These are phyloP conservation scores for Akebia trifoliata DNA, from an alignment of 164 flowering plant genomes.

Conservation along the genomic window DNA sequence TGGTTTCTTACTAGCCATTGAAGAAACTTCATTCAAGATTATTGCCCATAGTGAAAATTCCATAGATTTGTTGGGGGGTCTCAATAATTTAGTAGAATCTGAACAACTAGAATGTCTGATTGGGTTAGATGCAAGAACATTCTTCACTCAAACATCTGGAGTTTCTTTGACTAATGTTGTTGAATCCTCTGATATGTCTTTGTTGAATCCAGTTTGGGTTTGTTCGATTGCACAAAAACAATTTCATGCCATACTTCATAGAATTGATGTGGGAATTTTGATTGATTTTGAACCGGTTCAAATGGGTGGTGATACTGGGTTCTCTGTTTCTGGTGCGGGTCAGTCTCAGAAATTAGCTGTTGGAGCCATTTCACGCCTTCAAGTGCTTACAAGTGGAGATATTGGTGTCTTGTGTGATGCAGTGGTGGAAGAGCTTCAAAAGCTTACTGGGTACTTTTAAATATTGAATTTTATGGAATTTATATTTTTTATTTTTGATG, in stretches of 20 bases:
- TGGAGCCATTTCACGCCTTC: constrained; percentile 24
- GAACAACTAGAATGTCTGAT: constrained; percentile 11
- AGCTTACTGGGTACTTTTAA: constrained; percentile 35
- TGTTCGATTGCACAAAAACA: constrained; percentile 23
- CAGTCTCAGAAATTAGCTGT: constrained; percentile 30
- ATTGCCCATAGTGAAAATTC: constrained; percentile 30
- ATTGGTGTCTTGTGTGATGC: constrained; percentile 23
- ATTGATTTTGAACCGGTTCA: constrained; percentile 33
- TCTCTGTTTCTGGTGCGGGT: constrained; percentile 26
- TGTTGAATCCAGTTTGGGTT: constrained; percentile 29
- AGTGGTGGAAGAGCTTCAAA: constrained; percentile 24
- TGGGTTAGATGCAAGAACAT: constrained; percentile 27
- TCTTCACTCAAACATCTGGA: constrained; percentile 23
- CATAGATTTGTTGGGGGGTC: constrained; percentile 16
- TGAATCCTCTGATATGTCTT: constrained; percentile 19
- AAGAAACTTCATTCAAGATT: constrained; percentile 16
- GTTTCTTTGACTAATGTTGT: constrained; percentile 25
- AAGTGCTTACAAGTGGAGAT: constrained; percentile 27
- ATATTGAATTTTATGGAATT: too few species aligned
- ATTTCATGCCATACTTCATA: constrained; percentile 29
- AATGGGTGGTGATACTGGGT: constrained; percentile 21
- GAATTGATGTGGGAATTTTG: constrained; percentile 25
- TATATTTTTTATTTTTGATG: too few species aligned
- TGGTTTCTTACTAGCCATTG: constrained; percentile 27
- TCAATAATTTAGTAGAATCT: constrained; percentile 14